Evolutionary conservation across 768 basidiomycete genomes (phyloP), one percentile per base, ranked within the genome.

Genomic region (Neoboletus brunneissimus): DNA sequence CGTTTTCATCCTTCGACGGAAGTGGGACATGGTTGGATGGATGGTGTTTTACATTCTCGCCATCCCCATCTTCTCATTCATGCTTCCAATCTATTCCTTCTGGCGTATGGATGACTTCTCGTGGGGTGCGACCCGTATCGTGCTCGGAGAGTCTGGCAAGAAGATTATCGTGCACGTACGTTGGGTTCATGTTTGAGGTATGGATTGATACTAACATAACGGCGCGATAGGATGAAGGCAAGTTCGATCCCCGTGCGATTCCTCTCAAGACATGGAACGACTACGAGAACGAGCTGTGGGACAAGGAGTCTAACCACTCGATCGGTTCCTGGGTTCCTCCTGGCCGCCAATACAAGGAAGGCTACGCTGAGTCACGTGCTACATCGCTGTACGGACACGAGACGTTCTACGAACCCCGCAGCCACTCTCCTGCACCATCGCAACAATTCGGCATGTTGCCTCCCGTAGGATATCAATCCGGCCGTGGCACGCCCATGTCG

Each of bases 21-120:
- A 97, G 71, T 98, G 95, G 91, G 95, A 98, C 72, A 97, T 98
- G 94, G 86, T 98, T 64, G 94, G 93, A 5, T 96, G 94, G 93
- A 92, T 93, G 89, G 65, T 92, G 31, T 91, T 99, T 76, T 99
- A 98, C 74, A 93, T 98, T 68, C 71, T 94, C 37, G 94, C 96
- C 54, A 91, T 98, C 60, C 95, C 95, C 4, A 82, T 85, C 42
- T 97, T 96, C 77, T 94, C 93, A 8, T 91, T 97, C 81, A 81
- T 91, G 77, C 82, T 98, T 27, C 95, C 94, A 5, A 76, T 97
- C 13, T 95, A 94, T 71, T 94, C 93, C 6, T 96, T 98, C 87
- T 98, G 94, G 95, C 81, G 78, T 62, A 97, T 98, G 94, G 95
- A 96, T 71, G 94, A 96, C 73, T 97, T 96, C 83, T 92, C 89